phyloP scores from a whole-genome alignment of 106 monocot species.

The Iris macrosiphon region DNA sequence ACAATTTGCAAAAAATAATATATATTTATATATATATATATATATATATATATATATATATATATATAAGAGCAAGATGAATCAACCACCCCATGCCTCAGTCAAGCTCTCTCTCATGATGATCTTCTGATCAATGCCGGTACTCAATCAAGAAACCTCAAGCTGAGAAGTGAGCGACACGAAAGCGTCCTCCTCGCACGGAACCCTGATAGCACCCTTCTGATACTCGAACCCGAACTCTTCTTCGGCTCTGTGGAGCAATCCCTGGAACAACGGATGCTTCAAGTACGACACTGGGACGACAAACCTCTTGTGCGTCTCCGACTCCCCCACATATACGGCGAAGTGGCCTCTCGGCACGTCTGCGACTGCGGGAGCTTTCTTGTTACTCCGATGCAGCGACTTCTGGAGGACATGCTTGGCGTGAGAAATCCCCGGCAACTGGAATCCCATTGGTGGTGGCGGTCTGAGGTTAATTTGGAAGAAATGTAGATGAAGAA shows the following conservation, averaged over 20 bases:
- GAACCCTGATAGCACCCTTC: conserved; percentile 24
- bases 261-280: conserved; percentile 25
- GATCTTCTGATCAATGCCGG: too few species aligned
- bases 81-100: too few species aligned
- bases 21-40: too few species aligned
- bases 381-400: conserved; percentile 5
- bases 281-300: conserved; percentile 37
- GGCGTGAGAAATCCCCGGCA: conserved; percentile 4
- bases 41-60: too few species aligned
- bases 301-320: conserved; percentile 19
- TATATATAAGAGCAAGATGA: too few species aligned
- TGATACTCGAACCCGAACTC: conserved; percentile 26
- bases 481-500: too few species aligned
- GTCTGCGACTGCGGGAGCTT: conserved; percentile 1
- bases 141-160: too few species aligned
- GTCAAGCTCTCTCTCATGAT: too few species aligned
- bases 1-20: too few species aligned
- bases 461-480: too few species aligned
- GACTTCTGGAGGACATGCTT: conserved; percentile 13
- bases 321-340: conserved; percentile 24
- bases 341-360: conserved; percentile 30
- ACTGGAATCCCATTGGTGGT: conserved; percentile 11
- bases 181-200: conserved; percentile 29
- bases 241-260: conserved; percentile 25
- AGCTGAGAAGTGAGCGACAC: conserved; percentile 11